Evolutionary conservation across 2,329 filamentous ascomycete genomes (phyloP), one percentile per base, ranked within the genome.

Genomic region (Camillea tinctor): DNA sequence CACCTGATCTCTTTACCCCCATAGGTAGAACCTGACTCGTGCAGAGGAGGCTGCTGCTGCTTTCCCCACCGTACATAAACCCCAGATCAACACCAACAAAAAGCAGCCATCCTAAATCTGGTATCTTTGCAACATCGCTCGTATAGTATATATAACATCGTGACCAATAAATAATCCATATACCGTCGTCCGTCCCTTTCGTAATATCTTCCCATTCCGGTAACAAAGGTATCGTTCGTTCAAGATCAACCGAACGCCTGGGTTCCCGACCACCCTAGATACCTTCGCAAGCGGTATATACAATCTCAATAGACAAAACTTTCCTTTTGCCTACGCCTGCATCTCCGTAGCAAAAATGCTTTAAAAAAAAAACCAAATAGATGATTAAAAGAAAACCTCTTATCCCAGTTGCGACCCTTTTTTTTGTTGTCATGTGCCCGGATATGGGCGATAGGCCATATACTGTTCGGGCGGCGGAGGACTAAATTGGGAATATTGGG

Each of bases 381-480:
- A 11, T n/a, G 36, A 9, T 44, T 15, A 44, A 44, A 9, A n/a
- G n/a, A 13, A 44, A 44, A 44, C 13, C 4, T 13, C 20, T 7
- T n/a, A 9, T 1, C 48, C 17, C 22, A 50, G 13, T 19, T 19
- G n/a, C 22, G 24, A 19, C 40, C 21, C 50, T 4, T 19, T 49
- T 22, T 19, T 48, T 4, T 19, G 40, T 22, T 19, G 26, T 62
- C 50, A 65, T 13, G 60, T 68, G 23, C 68, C 69, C 0, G 69
- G 68, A 40, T 71, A 69, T 21, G 70, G 69, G 1, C 61, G 67
- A 50, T 70, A 72, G 1, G 66, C 65, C 21, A 68, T 63, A 50
- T 69, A 73, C 17, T 71, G 70, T n/a, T 64, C 55, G 3, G 69
- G 68, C 2, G 66, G 66, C n/a, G 68, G 67, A 9, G 70, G 69